Conservation (phyloP, 1,284 basidiomycete genomes). For the Fomitiporia mediterranea region DNA sequence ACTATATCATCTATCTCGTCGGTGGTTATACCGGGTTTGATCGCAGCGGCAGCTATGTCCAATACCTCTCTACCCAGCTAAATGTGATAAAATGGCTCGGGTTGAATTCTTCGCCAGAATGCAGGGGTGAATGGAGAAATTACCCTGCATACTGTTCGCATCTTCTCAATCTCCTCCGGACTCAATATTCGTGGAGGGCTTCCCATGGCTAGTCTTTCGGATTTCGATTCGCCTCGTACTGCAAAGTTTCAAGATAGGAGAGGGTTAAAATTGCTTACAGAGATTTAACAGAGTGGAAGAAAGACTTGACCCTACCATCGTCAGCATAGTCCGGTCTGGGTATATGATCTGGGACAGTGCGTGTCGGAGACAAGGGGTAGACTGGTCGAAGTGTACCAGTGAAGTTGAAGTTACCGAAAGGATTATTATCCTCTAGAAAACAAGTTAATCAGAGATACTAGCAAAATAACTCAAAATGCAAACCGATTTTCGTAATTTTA, state of each 20-base stretch:
- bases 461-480: not conserved
- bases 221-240: constrained; percentile 51
- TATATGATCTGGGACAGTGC: constrained; percentile 70
- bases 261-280: constrained; percentile 28
- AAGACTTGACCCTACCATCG: constrained; percentile 47
- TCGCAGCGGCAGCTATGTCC: constrained; percentile 80
- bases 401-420: constrained; percentile 62
- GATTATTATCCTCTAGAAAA: constrained; percentile 61
- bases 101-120: too few species aligned
- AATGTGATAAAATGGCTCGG: constrained; percentile 5
- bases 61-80: constrained; percentile 89
- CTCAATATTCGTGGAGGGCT: constrained; percentile 61
- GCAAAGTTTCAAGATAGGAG: constrained; percentile 15
- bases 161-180: constrained; percentile 68
- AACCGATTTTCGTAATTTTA: constrained; percentile 25
- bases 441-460: not conserved
- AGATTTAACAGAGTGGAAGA: constrained; percentile 26
- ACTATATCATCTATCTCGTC: constrained; percentile 94
- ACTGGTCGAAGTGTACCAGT: constrained; percentile 70
- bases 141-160: constrained; percentile 74
- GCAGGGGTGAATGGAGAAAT: too few species aligned
- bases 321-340: constrained; percentile 76
- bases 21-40: constrained; percentile 90
- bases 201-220: constrained; percentile 53
- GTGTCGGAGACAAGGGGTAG: constrained; percentile 71